Conservation (phyloP, 345 rosid species). For the Odontarrhena argentea region DNA sequence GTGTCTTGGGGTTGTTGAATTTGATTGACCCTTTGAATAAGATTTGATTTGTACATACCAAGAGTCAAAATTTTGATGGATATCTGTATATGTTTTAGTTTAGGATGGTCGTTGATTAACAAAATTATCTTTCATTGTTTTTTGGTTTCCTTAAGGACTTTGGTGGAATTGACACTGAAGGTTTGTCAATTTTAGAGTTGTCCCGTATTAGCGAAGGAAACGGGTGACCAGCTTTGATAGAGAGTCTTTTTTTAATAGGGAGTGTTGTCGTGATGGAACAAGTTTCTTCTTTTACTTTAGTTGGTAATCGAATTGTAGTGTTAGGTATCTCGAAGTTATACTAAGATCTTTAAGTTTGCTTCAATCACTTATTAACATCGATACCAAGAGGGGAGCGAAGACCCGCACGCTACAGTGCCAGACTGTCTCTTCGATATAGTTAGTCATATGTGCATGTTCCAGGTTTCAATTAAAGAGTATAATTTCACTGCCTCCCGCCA, state of each 20-base stretch:
- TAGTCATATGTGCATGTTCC: too few species aligned
- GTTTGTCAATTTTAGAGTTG: slow-evolving; percentile 15
- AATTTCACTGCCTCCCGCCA: too few species aligned
- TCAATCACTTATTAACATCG: too few species aligned
- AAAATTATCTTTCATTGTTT: neutral
- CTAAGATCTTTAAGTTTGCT: too few species aligned
- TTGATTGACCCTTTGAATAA: neutral
- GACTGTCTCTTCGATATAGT: too few species aligned
- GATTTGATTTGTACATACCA: neutral
- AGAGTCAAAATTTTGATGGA: neutral
- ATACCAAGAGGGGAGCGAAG: too few species aligned
- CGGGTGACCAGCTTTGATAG: slow-evolving; percentile 9
- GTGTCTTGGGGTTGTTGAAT: neutral
- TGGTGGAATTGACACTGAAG: neutral
- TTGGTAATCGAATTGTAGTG: slow-evolving; percentile 21
- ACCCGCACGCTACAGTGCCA: too few species aligned
- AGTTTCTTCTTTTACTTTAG: slow-evolving; percentile 2
- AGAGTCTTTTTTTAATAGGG: slow-evolving; percentile 11
- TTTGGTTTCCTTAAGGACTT: neutral
- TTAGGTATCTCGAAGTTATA: neutral
- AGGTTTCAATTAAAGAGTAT: too few species aligned
- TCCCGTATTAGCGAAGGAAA: neutral
- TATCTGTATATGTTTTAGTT: neutral
- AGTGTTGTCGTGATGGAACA: slow-evolving; percentile 7
- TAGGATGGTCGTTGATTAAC: neutral